Percentiles rank a stretch among this genome's conserved stretches.
These are phyloP conservation scores for Diaporthe eres DNA, from an alignment of 2,329 filamentous ascomycete genomes.

Conservation along the genomic window DNA sequence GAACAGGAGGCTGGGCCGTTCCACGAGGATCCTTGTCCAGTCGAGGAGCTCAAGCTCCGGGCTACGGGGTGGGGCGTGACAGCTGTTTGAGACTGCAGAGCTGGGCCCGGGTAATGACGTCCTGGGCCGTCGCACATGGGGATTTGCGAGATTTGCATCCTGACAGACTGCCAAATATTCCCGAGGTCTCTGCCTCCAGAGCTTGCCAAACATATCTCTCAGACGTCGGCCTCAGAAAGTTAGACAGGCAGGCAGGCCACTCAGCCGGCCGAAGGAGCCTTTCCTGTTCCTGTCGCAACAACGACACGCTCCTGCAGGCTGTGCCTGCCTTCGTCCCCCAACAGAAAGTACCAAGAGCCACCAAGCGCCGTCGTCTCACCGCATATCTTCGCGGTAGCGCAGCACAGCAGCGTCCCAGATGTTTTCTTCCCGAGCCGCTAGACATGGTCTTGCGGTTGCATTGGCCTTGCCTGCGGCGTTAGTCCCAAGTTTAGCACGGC, in stretches of 20 bases:
- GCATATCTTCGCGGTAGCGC: conserved; percentile 9
- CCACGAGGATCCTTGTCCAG: conserved; percentile 15
- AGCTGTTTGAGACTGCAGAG: conserved; percentile 5
- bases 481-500: conserved; percentile 3
- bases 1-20: conserved; percentile 20
- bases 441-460: conserved; percentile 18
- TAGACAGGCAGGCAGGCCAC: background rate
- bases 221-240: background rate
- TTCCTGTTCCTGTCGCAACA: conserved; percentile 37
- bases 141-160: conserved; percentile 16
- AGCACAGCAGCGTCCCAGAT: background rate
- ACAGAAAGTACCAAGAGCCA: conserved; percentile 5
- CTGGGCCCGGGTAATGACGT: background rate
- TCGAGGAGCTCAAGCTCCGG: conserved; percentile 28
- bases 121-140: conserved; percentile 1
- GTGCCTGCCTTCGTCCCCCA: background rate
- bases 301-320: conserved; percentile 9
- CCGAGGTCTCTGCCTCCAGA: background rate
- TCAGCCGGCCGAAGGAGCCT: conserved; percentile 30
- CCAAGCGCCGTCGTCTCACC: conserved; percentile 12
- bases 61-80: background rate
- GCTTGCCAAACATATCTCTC: background rate
- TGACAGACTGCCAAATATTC: background rate
- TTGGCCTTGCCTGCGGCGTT: conserved; percentile 9
- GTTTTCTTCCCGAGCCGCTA: conserved; percentile 24